These are phyloP conservation scores for Aspergillus bombycis DNA, from an alignment of 2,329 filamentous ascomycete genomes.

Conservation along the genomic window DNA sequence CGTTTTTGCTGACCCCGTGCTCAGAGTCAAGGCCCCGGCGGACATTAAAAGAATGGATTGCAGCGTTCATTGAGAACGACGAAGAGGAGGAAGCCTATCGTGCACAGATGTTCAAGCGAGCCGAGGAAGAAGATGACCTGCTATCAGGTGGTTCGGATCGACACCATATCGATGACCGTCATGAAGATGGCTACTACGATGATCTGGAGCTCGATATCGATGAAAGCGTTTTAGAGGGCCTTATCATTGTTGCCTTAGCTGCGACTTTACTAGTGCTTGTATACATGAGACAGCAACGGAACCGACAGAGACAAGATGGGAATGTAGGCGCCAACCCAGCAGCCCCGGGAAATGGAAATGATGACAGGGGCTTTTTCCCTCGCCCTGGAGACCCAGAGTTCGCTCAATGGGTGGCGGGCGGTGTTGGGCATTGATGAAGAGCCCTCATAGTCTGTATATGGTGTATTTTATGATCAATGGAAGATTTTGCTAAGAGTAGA, in stretches of 20 bases:
- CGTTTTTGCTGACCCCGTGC: conserved; percentile 30
- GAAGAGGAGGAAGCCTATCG: conserved; percentile 67
- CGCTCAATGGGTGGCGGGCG: conserved; percentile 68
- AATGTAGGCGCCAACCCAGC: conserved; percentile 32
- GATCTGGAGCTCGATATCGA: conserved; percentile 67
- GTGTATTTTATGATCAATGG: conserved; percentile 1
- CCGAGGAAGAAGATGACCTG: conserved; percentile 38
- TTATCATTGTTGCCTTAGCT: conserved; percentile 79
- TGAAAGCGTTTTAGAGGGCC: conserved; percentile 79
- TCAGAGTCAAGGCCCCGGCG: conserved; percentile 71
- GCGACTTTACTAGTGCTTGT: conserved; percentile 75
- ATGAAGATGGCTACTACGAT: conserved; percentile 60
- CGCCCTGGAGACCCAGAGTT: conserved; percentile 68
- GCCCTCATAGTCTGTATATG: conserved; percentile 5
- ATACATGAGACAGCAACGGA: conserved; percentile 65
- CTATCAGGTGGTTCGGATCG: conserved; percentile 26
- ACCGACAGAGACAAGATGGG: conserved; percentile 41
- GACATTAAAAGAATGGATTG: conserved; percentile 83
- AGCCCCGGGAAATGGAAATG: conserved; percentile 28
- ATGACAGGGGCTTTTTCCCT: conserved; percentile 65
- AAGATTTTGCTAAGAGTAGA: neutral
- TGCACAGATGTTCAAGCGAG: conserved; percentile 51
- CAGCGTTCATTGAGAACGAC: conserved; percentile 77
- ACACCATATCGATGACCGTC: conserved; percentile 32
- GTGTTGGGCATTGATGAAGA: conserved; percentile 58